These are phyloP conservation scores for Termitomyces sp. DNA, from an alignment of 768 basidiomycete species.

Conservation along the genomic window DNA sequence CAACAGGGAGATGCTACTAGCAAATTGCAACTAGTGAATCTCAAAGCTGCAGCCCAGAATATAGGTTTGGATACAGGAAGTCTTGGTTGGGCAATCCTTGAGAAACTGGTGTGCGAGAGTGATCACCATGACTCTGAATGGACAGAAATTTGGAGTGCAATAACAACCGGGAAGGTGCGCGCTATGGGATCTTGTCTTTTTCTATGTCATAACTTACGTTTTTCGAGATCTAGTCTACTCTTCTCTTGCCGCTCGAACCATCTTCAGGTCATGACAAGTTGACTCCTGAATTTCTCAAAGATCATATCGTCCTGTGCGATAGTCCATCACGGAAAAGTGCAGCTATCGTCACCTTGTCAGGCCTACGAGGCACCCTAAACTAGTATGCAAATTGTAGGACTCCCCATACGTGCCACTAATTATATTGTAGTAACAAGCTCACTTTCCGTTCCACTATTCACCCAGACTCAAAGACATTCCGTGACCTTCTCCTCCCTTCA, in stretches of 20 bases:
- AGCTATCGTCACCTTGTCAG: conserved; percentile 74
- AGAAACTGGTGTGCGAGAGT: conserved; percentile 51
- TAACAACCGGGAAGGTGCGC: conserved; percentile 64
- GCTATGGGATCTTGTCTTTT: conserved; percentile 13
- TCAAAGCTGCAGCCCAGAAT: conserved; percentile 67
- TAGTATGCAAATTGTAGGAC: conserved; percentile 37
- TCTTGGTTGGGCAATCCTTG: conserved; percentile 74
- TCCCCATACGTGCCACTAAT: background rate
- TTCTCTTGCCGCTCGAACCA: conserved; percentile 73
- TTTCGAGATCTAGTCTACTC: conserved; percentile 50
- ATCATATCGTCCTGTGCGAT: conserved; percentile 74
- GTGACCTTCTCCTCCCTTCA: conserved; percentile 29
- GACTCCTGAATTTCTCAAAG: conserved; percentile 72
- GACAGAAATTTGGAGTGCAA: conserved; percentile 60
- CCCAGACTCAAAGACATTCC: conserved; percentile 34
- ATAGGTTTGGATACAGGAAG: conserved; percentile 61
- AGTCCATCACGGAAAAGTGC: conserved; percentile 38
- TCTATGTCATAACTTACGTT: background rate
- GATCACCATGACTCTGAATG: conserved; percentile 57
- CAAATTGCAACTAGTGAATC: conserved; percentile 65
- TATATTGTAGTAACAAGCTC: conserved; percentile 29
- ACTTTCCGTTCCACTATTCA: conserved; percentile 40
- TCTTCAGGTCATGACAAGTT: conserved; percentile 46
- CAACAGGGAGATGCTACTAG: conserved; percentile 56
- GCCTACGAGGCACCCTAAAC: conserved; percentile 66